phyloP scores from a whole-genome alignment of 192 early-diverging fungal genomes.

The Entomortierella lignicola region DNA sequence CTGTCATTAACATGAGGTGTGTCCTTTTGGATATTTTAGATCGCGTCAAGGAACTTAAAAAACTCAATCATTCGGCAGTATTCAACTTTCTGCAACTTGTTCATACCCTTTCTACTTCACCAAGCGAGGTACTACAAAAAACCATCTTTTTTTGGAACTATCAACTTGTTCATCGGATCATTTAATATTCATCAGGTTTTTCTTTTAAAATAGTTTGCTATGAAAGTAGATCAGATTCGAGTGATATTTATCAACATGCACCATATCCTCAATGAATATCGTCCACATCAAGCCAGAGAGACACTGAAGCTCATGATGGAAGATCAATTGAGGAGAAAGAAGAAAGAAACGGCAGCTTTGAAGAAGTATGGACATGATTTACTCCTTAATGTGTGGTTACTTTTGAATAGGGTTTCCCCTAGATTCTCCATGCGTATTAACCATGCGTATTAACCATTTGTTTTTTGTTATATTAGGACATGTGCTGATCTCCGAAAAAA shows the following conservation, averaged over 20 bases:
- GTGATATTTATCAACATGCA: slow-evolving; percentile 83
- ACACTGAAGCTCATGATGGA: slow-evolving; percentile 74
- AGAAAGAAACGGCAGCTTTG: slow-evolving; percentile 55
- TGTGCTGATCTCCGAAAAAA: slow-evolving; percentile 29
- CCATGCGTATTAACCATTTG: background rate
- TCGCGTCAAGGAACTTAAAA: slow-evolving; percentile 73
- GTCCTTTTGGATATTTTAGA: slow-evolving; percentile 48
- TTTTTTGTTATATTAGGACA: slow-evolving; percentile 14
- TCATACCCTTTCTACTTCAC: slow-evolving; percentile 66
- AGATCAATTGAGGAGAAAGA: slow-evolving; percentile 69
- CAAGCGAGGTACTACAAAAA: slow-evolving; percentile 56
- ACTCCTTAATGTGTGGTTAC: background rate
- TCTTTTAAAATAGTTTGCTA: slow-evolving; percentile 55
- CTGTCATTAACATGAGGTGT: background rate
- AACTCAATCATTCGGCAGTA: slow-evolving; percentile 68
- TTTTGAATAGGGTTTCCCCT: background rate
- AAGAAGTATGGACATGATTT: slow-evolving; percentile 35
- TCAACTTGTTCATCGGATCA: too few species aligned
- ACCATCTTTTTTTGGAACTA: background rate
- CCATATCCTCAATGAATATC: slow-evolving; percentile 86
- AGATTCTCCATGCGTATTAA: background rate
- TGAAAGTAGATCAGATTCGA: slow-evolving; percentile 73
- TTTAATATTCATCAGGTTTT: background rate
- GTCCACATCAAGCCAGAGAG: slow-evolving; percentile 80
- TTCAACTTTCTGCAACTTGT: slow-evolving; percentile 79